phyloP scores from a whole-genome alignment of 2,329 filamentous ascomycete genomes.

The Coniochaeta ligniaria region DNA sequence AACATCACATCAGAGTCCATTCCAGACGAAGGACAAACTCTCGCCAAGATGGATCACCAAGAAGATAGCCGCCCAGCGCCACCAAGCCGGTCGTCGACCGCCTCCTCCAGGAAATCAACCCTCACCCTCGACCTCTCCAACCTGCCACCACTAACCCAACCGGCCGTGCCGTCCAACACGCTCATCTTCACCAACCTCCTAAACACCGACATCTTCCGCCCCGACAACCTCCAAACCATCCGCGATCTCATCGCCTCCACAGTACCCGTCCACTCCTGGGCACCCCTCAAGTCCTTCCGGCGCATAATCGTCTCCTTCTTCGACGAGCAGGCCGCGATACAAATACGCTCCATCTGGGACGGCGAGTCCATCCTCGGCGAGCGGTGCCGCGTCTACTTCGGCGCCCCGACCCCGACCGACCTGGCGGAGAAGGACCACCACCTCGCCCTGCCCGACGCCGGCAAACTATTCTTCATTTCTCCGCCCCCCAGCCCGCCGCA shows the following conservation, averaged over 20 bases:
- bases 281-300: slow-evolving; percentile 74
- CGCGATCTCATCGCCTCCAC: slow-evolving; percentile 62
- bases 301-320: slow-evolving; percentile 77
- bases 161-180: slow-evolving; percentile 75
- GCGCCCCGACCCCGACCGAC: slow-evolving; percentile 51
- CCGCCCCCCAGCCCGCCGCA: slow-evolving; percentile 62
- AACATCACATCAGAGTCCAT: neutral
- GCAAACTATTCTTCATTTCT: slow-evolving; percentile 68
- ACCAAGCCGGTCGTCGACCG: slow-evolving; percentile 36
- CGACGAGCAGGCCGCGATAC: slow-evolving; percentile 60
- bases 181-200: slow-evolving; percentile 77
- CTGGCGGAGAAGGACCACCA: slow-evolving; percentile 40
- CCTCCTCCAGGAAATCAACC: slow-evolving; percentile 37
- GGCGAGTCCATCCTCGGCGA: slow-evolving; percentile 67
- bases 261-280: slow-evolving; percentile 70
- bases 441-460: slow-evolving; percentile 59
- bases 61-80: slow-evolving; percentile 14
- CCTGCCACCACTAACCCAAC: slow-evolving; percentile 61
- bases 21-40: neutral
- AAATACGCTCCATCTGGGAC: slow-evolving; percentile 66
- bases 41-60: neutral
- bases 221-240: slow-evolving; percentile 67
- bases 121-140: slow-evolving; percentile 69
- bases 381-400: slow-evolving; percentile 62
- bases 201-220: slow-evolving; percentile 65